Evolutionary conservation across 75 land plant genomes (phyloP), one percentile per base, ranked within the genome.

Genomic region (Gnetum montanum): DNA sequence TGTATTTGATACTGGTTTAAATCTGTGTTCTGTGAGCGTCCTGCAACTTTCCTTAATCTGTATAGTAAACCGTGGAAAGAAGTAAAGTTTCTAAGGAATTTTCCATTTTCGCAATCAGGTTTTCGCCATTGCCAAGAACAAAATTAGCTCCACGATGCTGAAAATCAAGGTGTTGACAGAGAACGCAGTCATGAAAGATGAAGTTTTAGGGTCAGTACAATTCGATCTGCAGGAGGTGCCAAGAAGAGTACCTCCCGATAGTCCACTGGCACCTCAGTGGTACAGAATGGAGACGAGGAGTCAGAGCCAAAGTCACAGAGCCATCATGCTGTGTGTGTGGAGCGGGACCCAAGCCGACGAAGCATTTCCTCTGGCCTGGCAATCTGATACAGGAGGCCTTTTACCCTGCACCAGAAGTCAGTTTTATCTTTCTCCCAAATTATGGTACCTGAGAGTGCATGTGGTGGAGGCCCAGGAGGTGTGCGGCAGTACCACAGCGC

Each of bases 221-320:
- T 86, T 86, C 41, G 90, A 86, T 37, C 34, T 83, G 29, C 78
- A 72, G 54, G 90, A 86, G 35, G 74, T 83, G 16, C 87, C 90
- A 1, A 82, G 61, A 29, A 49, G 90, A 7, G 71, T 77, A 0
- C 83, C 90, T 2, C 90, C 87, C 3, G 90, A 86, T 51, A 79
- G 88, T 34, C 90, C 90, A 11, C 36, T 86, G 20, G 90, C 90
- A 33, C 88, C 90, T 0, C 90, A 86, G 50, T 86, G 90, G 90
- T 83, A 86, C 58, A 69, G 74, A 28, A 67, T 86, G 3, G 90
- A 79, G 15, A 2, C n/a, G 46, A 33, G 62, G 4, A 65, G 57
- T 20, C 49, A 26, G 8, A 52, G 37, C 12, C 49, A 60, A 1
- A 64, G 34, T 10, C 44, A 25, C 56, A 87, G 67, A n/a, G 67